These are phyloP conservation scores for Intubia oerlemansii DNA, from an alignment of 2,329 filamentous ascomycete genomes.

Conservation along the genomic window DNA sequence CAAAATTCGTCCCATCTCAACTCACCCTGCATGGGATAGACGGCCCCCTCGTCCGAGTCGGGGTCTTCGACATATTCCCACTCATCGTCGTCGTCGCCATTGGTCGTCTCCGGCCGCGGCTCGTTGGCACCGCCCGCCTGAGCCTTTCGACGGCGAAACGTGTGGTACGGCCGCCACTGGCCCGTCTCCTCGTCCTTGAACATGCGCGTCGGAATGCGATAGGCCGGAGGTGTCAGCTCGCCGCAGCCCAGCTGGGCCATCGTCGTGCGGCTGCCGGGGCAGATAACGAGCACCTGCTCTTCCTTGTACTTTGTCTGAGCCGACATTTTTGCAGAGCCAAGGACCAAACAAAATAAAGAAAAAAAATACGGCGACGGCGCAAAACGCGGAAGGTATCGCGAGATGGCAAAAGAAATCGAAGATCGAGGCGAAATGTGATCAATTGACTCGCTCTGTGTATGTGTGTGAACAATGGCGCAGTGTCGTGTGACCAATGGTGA, in stretches of 20 bases:
- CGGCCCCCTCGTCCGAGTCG: constrained; percentile 68
- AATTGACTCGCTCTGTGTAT: too few relatives aligned
- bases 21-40: constrained; percentile 49
- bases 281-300: constrained; percentile 48
- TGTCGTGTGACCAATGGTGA: too few relatives aligned
- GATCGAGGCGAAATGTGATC: too few relatives aligned
- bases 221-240: constrained; percentile 76
- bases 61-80: constrained; percentile 71
- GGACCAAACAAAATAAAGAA: too few relatives aligned
- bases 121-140: too few relatives aligned
- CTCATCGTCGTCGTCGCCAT: constrained; percentile 20
- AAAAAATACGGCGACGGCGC: too few relatives aligned
- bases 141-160: constrained; percentile 40
- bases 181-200: constrained; percentile 67
- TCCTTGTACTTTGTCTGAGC: constrained; percentile 39
- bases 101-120: constrained; percentile 9
- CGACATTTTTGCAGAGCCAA: constrained; percentile 28
- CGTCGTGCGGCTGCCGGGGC: constrained; percentile 71
- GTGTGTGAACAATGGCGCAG: too few relatives aligned
- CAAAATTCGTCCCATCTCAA: too few relatives aligned
- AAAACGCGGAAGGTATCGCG: too few relatives aligned
- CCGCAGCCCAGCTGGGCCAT: constrained; percentile 77
- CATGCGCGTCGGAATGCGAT: constrained; percentile 83
- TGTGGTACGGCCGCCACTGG: constrained; percentile 55
- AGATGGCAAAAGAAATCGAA: too few relatives aligned